Conservation (phyloP, 345 rosid species). For the Ceriops decandra region DNA sequence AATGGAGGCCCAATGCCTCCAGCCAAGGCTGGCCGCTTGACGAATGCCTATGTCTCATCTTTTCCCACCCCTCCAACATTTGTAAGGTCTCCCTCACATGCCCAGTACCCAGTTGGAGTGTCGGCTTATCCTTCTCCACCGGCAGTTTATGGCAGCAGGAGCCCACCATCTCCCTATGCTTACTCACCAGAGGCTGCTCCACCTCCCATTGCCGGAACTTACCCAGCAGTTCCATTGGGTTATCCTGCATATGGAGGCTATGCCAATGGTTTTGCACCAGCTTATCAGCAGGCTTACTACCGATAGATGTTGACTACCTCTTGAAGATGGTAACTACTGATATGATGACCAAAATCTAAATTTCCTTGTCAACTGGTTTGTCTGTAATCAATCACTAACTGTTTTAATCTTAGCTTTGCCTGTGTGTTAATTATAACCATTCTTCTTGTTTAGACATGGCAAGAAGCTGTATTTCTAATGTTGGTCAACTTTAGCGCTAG, state of each 20-base stretch:
- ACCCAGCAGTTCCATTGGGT: slow-evolving; percentile 56
- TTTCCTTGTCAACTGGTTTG: slow-evolving; percentile 49
- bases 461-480: slow-evolving; percentile 62
- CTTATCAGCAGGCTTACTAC: slow-evolving; percentile 84
- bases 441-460: slow-evolving; percentile 35
- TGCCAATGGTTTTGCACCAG: slow-evolving; percentile 53
- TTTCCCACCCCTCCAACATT: slow-evolving; percentile 70
- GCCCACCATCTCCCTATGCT: slow-evolving; percentile 53
- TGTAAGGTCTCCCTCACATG: slow-evolving; percentile 80
- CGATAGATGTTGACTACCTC: slow-evolving; percentile 50
- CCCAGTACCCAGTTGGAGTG: slow-evolving; percentile 58
- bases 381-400: slow-evolving; percentile 83
- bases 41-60: slow-evolving; percentile 91
- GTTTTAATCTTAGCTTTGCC: slow-evolving; percentile 54
- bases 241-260: slow-evolving; percentile 60
- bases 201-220: slow-evolving; percentile 44
- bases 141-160: slow-evolving; percentile 51
- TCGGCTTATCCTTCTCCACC: slow-evolving; percentile 74
- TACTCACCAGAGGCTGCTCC: slow-evolving; percentile 63
- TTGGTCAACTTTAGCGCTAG: slow-evolving; percentile 51
- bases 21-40: slow-evolving; percentile 93
- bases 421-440: slow-evolving; percentile 56
- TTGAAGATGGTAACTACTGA: slow-evolving; percentile 74
- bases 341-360: slow-evolving; percentile 45
- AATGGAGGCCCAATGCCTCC: slow-evolving; percentile 98